Conservation (phyloP, 1,139 yeast genomes). For the Saccharomyces hybrid region DNA sequence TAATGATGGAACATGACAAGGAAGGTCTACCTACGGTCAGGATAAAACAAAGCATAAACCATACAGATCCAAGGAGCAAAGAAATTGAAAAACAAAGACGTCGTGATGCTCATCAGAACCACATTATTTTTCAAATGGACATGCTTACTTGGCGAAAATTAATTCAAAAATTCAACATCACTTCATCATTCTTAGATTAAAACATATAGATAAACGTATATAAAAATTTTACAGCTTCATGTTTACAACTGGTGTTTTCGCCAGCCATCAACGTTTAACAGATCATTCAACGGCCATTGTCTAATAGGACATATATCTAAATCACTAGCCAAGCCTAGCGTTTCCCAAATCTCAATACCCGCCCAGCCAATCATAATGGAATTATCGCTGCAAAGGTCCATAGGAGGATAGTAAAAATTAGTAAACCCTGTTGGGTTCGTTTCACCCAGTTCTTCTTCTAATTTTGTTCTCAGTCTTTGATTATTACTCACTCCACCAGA, state of each 20-base stretch:
- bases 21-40: constrained; percentile 22
- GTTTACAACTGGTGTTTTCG: constrained; percentile 14
- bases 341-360: constrained; percentile 80
- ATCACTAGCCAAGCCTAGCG: constrained; percentile 39
- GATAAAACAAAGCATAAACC: constrained; percentile 6
- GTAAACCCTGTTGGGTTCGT: constrained; percentile 15
- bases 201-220: neutral
- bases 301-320: constrained; percentile 51
- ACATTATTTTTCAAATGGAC: constrained; percentile 67
- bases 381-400: constrained; percentile 80
- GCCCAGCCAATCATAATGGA: constrained; percentile 98
- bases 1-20: constrained; percentile 42
- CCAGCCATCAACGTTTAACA: constrained; percentile 49
- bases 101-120: constrained; percentile 37
- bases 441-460: constrained; percentile 35
- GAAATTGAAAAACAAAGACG: constrained; percentile 30
- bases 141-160: constrained; percentile 55
- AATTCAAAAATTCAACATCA: constrained; percentile 44
- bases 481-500: constrained; percentile 96
- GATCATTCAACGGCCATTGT: constrained; percentile 63
- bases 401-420: constrained; percentile 57
- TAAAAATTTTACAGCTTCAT: neutral
- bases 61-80: constrained; percentile 13
- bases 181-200: constrained; percentile 46
- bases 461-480: constrained; percentile 44